Base-by-base conservation (phyloP, 768 basidiomycete genomes). In the Gymnopilus junonius region DNA sequence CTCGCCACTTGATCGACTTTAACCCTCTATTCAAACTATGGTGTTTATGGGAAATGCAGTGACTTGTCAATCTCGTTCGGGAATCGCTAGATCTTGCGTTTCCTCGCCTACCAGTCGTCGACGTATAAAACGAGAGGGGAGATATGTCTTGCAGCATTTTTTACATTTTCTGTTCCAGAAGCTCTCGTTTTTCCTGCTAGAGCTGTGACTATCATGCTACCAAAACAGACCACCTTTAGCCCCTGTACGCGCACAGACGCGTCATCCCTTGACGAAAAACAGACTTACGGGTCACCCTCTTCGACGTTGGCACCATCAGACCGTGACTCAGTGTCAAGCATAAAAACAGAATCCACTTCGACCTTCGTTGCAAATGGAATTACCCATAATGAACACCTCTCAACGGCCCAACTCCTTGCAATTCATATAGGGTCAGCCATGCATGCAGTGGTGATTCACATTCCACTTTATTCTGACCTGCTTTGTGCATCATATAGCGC, bases 401-500 rank as follows among this genome's bases (percentile, higher is more conserved):
- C 91, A 4, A 86, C 85, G 1, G 61, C 80, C 25, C 84, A 84
- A 29, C 82, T 91, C 58, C 77, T 90, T 54, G 73, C 85, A 46
- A 83, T 88, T 23, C 91, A 92, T 73, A 80, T 91, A 65, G 91
- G 91, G 91, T 91, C 75, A 62, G 73, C 62, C 29, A 7, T 34
- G 40, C n/a, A n/a, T n/a, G n/a, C 50, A 46, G 55, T 59, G 63
- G 40, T 51, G 59, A 45, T 59, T 40, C 25, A 55, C 42, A 62
- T 62, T 58, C 45, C 55, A 58, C 39, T 62, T 39, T 34, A 55
- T 39, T 40, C 17, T 31, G 29, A 32, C 31, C n/a, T 46, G 20
- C 3, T 29, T 11, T 12, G 10, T 25, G n/a, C 23, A 42, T 20
- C 45, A 14, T 48, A 48, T 70, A 94, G 93, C 48, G 90, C 91